These are phyloP conservation scores for Aotearoamyces nothofagi DNA, from an alignment of 2,329 filamentous ascomycete genomes.

Conservation along the genomic window DNA sequence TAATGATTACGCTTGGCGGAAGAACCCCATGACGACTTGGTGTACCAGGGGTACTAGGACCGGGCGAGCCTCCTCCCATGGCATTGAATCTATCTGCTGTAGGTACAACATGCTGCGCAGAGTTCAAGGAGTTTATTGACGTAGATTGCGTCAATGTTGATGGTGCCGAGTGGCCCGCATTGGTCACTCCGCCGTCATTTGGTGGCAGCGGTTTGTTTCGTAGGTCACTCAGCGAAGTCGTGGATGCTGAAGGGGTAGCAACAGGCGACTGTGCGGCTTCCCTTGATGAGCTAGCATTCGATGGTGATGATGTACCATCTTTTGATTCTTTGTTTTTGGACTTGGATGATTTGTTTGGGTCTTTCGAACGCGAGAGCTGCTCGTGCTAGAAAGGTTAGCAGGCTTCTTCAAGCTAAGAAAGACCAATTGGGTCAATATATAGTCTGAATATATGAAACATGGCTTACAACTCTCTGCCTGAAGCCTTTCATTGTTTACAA, in stretches of 20 bases:
- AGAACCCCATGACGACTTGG: slow-evolving; percentile 48
- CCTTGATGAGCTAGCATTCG: slow-evolving; percentile 30
- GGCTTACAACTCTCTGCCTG: slow-evolving; percentile 85
- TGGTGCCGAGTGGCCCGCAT: slow-evolving; percentile 9
- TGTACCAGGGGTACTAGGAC: slow-evolving; percentile 43
- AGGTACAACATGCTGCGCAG: slow-evolving; percentile 14
- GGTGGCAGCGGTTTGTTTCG: slow-evolving; percentile 67
- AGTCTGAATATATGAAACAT: slow-evolving; percentile 14
- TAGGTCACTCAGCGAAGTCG: slow-evolving; percentile 70
- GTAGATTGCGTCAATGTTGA: slow-evolving; percentile 15
- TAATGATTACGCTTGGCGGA: slow-evolving; percentile 84
- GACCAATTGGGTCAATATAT: slow-evolving; percentile 3
- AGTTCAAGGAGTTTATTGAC: slow-evolving; percentile 16
- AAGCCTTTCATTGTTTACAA: slow-evolving; percentile 73
- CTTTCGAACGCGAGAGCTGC: slow-evolving; percentile 84
- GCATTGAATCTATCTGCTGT: slow-evolving; percentile 27
- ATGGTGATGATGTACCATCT: slow-evolving; percentile 69
- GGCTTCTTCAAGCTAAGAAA: slow-evolving; percentile 7
- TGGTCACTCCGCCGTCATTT: slow-evolving; percentile 25
- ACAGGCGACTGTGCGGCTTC: slow-evolving; percentile 44
- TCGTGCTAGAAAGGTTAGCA: slow-evolving; percentile 43
- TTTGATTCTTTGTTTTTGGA: slow-evolving; percentile 54
- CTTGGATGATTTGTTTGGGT: slow-evolving; percentile 67
- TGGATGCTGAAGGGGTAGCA: slow-evolving; percentile 75
- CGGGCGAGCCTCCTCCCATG: slow-evolving; percentile 21